Base-by-base conservation (phyloP, 2,329 filamentous ascomycete genomes). In the Ceratocystis ficicola region DNA sequence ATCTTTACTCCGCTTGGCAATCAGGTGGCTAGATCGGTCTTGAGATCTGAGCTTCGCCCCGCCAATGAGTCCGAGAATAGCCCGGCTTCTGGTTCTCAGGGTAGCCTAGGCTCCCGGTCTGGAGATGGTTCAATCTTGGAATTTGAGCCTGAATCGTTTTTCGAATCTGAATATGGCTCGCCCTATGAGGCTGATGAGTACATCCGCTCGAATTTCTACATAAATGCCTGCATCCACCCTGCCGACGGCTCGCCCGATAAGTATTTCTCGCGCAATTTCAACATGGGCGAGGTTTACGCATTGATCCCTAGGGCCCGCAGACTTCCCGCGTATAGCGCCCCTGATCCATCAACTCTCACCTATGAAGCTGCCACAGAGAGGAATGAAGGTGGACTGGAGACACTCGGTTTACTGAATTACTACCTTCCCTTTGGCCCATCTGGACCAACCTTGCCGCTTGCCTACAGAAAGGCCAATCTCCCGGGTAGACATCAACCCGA, bases 181-280 rank as follows among this genome's bases (percentile, higher is more conserved):
- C 3, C 3, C 36, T 41, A 41, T 41, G 36, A 41, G 1, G 10
- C 3, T 41, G 10, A 41, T 15, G 36, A 41, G 1, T 41, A 41
- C 15, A 41, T 5, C 15, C 10, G 3, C 36, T 30, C 62, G 6
- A 6, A 36, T 48, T 59, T 67, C 15, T 5, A 61, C 48, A 46
- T 82, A 61, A 75, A 78, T 17, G 79, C 78, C 1, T 73, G 76
- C 15, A 74, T 83, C 7, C 69, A 75, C 5, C 79, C 80, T 17
- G 73, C 72, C 44, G 70, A 72, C 20, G 71, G 74, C 3, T 75
- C 77, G 1, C 73, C 76, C 61, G 74, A 80, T 0, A 78, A 83
- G 68, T 69, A 79, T 0, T 74, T 85, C 20, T 76, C 78, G 69
- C 76, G 81, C 36, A 77, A 75, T 20, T 81, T 85, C 67, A 76